These are phyloP conservation scores for Litchi chinensis DNA, from an alignment of 345 rosid genomes.

Conservation along the genomic window DNA sequence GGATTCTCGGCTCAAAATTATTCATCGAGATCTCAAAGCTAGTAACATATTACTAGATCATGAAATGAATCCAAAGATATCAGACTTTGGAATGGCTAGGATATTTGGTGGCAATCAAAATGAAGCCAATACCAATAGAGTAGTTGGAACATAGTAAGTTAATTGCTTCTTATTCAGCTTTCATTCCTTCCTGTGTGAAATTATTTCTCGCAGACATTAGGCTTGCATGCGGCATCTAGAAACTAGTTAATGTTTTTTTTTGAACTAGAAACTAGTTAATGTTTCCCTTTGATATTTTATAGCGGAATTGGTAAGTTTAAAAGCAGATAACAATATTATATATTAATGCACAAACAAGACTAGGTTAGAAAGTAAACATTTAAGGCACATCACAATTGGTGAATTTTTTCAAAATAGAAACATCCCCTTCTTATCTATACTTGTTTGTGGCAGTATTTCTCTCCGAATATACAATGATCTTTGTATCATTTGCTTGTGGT, in stretches of 20 bases:
- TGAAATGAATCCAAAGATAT: constrained; percentile 36
- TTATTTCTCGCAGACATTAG: background rate
- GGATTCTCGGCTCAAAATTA: constrained; percentile 39
- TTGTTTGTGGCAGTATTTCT: too few species aligned
- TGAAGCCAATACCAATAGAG: constrained; percentile 25
- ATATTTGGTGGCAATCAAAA: constrained; percentile 34
- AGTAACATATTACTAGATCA: constrained; percentile 25
- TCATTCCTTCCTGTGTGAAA: background rate
- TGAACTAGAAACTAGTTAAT: background rate
- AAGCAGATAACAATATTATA: background rate
- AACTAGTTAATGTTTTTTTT: background rate
- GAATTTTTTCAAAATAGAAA: too few species aligned
- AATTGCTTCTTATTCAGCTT: background rate
- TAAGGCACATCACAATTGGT: too few species aligned
- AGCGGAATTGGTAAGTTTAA: background rate
- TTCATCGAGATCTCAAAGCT: constrained; percentile 34
- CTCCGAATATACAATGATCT: too few species aligned
- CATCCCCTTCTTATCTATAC: too few species aligned
- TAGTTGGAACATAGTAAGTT: constrained; percentile 32
- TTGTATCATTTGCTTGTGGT: too few species aligned
- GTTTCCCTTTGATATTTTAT: too few species aligned
- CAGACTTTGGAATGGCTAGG: constrained; percentile 33
- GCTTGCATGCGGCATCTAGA: background rate
- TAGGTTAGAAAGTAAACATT: too few species aligned
- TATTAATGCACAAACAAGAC: background rate